These are phyloP conservation scores for Centella asiatica DNA, from an alignment of 129 eudicot genomes.

Conservation along the genomic window DNA sequence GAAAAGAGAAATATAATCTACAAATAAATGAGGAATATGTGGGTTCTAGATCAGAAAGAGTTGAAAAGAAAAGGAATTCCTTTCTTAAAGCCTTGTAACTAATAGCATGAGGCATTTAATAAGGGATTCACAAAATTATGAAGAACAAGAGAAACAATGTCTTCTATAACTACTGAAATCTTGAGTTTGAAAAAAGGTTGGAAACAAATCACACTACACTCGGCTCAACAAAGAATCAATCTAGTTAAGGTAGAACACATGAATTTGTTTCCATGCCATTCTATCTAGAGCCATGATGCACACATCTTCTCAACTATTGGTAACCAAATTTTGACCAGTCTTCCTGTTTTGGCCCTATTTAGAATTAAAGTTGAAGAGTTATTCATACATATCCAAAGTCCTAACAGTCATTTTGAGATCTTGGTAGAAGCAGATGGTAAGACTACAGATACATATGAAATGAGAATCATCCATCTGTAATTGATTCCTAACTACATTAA, in stretches of 20 bases:
- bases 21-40: neutral
- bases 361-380: too few species aligned
- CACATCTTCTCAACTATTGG: too few species aligned
- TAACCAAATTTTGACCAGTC: too few species aligned
- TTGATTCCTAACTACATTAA: too few species aligned
- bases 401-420: neutral
- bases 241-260: too few species aligned
- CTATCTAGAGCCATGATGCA: too few species aligned
- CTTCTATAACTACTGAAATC: too few species aligned
- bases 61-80: neutral
- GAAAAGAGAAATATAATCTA: neutral
- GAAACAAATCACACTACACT: neutral
- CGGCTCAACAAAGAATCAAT: neutral
- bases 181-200: neutral
- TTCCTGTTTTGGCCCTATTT: too few species aligned
- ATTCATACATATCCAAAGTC: too few species aligned
- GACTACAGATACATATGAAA: neutral
- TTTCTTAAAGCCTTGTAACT: neutral
- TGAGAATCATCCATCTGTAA: neutral
- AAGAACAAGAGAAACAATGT: neutral
- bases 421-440: neutral
- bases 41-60: neutral
- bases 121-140: neutral
- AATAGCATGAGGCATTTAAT: neutral
- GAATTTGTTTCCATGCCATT: too few species aligned